phyloP scores from a whole-genome alignment of 805 yeast genomes.

The Wickerhamomyces hampshirensis region DNA sequence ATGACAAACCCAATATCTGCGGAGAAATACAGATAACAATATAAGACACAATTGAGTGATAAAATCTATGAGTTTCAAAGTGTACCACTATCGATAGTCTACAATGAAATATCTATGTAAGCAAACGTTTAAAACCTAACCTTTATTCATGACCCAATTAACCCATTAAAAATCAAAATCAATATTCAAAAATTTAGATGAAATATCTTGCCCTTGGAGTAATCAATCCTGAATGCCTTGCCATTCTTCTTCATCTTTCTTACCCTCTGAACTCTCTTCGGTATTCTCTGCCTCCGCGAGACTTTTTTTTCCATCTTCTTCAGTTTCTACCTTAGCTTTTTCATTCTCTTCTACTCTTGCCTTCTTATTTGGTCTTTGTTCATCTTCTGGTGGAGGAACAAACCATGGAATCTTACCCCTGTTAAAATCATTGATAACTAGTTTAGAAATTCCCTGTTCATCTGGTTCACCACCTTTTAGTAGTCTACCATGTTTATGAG shows the following conservation, averaged over 20 bases:
- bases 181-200: no score
- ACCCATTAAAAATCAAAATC: no score
- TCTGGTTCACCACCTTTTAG: constrained; percentile 98
- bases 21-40: no score
- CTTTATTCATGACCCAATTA: no score
- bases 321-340: constrained; percentile 4
- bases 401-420: constrained; percentile 99
- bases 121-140: no score
- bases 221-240: constrained; percentile 12
- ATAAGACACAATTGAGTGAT: no score
- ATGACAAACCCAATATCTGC: no score
- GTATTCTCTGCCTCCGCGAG: constrained; percentile 7
- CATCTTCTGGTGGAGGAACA: constrained; percentile 84
- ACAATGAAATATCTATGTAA: no score
- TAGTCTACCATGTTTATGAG: constrained; percentile 88
- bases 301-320: constrained; percentile 10
- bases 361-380: constrained; percentile 33
- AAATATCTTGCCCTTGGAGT: no score
- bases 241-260: constrained; percentile 28
- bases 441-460: constrained; percentile 87
- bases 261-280: constrained; percentile 18
- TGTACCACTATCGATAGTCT: no score
- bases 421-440: constrained; percentile 88
- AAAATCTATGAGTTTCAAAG: no score
- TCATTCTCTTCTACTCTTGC: no score